A percentile compares a stretch with the other conserved stretches of the same genome.
Conservation (phyloP, 1,139 yeast species). For the Hemisphaericaspora lyxosophila region DNA sequence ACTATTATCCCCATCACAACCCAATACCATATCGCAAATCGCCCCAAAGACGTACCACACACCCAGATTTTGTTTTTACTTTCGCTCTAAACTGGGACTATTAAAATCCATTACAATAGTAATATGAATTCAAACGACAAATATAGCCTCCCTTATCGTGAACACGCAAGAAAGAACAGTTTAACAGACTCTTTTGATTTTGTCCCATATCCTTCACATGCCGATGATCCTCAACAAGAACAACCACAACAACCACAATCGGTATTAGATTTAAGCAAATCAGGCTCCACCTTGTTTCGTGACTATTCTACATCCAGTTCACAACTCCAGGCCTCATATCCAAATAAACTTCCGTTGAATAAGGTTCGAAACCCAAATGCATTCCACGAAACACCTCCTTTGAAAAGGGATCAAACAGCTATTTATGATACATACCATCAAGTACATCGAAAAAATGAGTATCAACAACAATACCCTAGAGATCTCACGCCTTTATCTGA, state of each 20-base stretch:
- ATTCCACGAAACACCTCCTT: background rate
- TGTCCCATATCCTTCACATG: background rate
- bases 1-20: no score
- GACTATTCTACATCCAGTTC: background rate
- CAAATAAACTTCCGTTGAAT: background rate
- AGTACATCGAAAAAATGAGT: background rate
- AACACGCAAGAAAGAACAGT: no score
- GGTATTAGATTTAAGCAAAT: background rate
- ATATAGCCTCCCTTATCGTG: no score
- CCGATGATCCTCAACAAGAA: background rate
- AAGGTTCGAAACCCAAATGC: background rate
- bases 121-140: no score
- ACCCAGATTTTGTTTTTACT: no score
- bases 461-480: background rate
- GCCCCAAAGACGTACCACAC: no score
- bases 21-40: no score
- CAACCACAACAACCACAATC: constrained; percentile 3
- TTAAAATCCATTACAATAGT: no score
- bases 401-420: background rate
- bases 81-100: no score
- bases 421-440: background rate
- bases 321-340: background rate
- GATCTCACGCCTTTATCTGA: background rate
- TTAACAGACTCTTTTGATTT: constrained; percentile 4
- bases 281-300: background rate